Evolutionary conservation across 2,329 filamentous ascomycete species (phyloP).

Genomic region (Exophiala bonariae): DNA sequence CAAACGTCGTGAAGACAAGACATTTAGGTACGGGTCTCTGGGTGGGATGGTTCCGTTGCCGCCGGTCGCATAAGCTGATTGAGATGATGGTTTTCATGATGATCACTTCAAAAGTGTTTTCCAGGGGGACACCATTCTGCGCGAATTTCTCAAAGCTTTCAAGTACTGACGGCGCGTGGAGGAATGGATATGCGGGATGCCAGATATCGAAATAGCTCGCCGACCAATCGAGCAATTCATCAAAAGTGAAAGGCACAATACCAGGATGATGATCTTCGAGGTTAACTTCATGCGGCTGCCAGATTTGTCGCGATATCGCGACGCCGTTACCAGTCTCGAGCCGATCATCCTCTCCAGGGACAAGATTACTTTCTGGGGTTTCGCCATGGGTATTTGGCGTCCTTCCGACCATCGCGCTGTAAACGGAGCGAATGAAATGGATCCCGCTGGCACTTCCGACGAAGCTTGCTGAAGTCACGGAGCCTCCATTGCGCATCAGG

Average conservation of each 20-base stretch:
- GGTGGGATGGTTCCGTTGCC: slow-evolving; percentile 39
- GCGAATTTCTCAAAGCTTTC: slow-evolving; percentile 48
- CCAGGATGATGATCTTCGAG: background rate
- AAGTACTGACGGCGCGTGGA: slow-evolving; percentile 55
- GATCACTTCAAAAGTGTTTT: slow-evolving; percentile 40
- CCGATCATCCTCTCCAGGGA: slow-evolving; percentile 60
- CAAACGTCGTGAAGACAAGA: slow-evolving; percentile 51
- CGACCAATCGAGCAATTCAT: slow-evolving; percentile 52
- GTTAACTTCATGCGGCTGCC: slow-evolving; percentile 39
- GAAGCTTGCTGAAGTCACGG: slow-evolving; percentile 52
- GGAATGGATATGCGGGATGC: slow-evolving; percentile 58
- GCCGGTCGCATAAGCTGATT: slow-evolving; percentile 55
- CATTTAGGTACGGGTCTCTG: slow-evolving; percentile 39
- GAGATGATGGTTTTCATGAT: slow-evolving; percentile 54
- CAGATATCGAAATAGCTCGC: slow-evolving; percentile 58
- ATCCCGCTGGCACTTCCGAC: slow-evolving; percentile 60
- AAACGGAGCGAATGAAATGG: slow-evolving; percentile 59
- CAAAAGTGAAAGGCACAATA: slow-evolving; percentile 40
- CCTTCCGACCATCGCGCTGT: slow-evolving; percentile 44
- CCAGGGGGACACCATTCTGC: slow-evolving; percentile 31
- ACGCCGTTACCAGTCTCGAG: slow-evolving; percentile 25
- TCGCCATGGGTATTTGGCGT: slow-evolving; percentile 35
- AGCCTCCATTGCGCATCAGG: slow-evolving; percentile 53
- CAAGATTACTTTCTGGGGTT: slow-evolving; percentile 42
- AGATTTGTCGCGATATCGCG: slow-evolving; percentile 29